A percentile compares a stretch with the other conserved stretches of the same genome.
Evolutionary conservation across 495 filamentous ascomycete species (phyloP).

Genomic region (Aeminium ludgeri): DNA sequence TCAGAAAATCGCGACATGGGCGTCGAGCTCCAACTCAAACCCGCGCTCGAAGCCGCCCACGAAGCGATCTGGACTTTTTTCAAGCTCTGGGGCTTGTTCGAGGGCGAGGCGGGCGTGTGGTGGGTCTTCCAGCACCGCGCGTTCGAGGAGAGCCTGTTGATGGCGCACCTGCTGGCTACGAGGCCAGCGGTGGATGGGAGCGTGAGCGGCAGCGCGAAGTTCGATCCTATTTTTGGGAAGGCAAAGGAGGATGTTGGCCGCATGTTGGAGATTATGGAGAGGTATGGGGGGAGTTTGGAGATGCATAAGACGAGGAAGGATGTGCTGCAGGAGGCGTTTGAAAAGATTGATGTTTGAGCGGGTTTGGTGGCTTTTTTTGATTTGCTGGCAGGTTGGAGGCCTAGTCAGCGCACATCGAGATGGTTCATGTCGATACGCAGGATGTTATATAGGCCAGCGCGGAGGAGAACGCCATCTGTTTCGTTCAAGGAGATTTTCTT

Average conservation of each 20-base stretch:
- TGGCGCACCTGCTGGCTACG: slow-evolving; percentile 18
- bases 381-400: background rate
- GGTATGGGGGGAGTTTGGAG: slow-evolving; percentile 19
- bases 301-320: slow-evolving; percentile 26
- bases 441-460: no score
- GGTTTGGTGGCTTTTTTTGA: background rate
- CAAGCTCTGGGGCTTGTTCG: slow-evolving; percentile 43
- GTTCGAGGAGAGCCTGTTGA: slow-evolving; percentile 42
- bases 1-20: slow-evolving; percentile 42
- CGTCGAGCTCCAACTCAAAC: slow-evolving; percentile 36
- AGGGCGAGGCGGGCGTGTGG: slow-evolving; percentile 51
- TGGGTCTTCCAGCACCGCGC: slow-evolving; percentile 63
- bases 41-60: slow-evolving; percentile 51
- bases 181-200: background rate
- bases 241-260: slow-evolving; percentile 13
- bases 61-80: slow-evolving; percentile 48
- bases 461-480: no score
- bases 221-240: slow-evolving; percentile 7
- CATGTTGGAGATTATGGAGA: slow-evolving; percentile 22
- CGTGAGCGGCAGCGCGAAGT: background rate
- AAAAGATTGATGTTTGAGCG: slow-evolving; percentile 7
- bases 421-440: no score
- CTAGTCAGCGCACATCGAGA: no score
- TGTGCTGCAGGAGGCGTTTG: slow-evolving; percentile 21
- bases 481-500: no score